Evolutionary conservation across 495 filamentous ascomycete species (phyloP).

Genomic region (Aspergillus conjunctus): DNA sequence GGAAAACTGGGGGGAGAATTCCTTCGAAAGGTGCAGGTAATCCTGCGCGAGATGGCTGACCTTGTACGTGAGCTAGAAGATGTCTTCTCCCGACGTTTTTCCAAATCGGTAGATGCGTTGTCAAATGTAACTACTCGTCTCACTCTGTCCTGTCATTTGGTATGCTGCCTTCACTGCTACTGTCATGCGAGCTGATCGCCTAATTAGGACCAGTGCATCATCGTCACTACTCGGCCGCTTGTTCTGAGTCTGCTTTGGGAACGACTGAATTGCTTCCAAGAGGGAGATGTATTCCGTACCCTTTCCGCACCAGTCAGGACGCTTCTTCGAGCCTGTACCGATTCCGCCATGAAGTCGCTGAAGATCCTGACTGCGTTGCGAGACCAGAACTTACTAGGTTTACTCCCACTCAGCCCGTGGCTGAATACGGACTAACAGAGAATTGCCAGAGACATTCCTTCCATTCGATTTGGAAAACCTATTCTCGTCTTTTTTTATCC

Average conservation of each 20-base stretch:
- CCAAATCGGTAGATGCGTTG: constrained; percentile 29
- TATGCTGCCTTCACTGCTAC: constrained; percentile 11
- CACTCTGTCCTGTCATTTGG: constrained; percentile 35
- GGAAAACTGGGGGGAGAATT: constrained; percentile 33
- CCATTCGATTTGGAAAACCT: constrained; percentile 38
- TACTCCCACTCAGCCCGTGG: background rate
- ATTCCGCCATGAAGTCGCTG: constrained; percentile 33
- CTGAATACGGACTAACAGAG: background rate
- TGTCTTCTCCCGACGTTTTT: constrained; percentile 33
- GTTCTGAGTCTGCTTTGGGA: constrained; percentile 32
- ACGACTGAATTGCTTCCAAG: constrained; percentile 27
- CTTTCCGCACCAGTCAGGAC: constrained; percentile 29
- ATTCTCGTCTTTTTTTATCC: constrained; percentile 32
- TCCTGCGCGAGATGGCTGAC: constrained; percentile 31
- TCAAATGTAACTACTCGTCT: constrained; percentile 36
- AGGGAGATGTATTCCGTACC: constrained; percentile 21
- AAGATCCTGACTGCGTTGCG: constrained; percentile 29
- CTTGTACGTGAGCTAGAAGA: constrained; percentile 32
- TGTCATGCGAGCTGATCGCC: background rate
- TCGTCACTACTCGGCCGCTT: constrained; percentile 37
- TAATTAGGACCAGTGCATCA: constrained; percentile 29
- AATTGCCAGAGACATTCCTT: constrained; percentile 34
- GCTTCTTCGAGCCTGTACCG: constrained; percentile 31
- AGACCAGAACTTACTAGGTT: constrained; percentile 36
- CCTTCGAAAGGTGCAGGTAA: constrained; percentile 31